Base-by-base conservation (phyloP, 352 stramenopile species). In the Pythium myriotylum region DNA sequence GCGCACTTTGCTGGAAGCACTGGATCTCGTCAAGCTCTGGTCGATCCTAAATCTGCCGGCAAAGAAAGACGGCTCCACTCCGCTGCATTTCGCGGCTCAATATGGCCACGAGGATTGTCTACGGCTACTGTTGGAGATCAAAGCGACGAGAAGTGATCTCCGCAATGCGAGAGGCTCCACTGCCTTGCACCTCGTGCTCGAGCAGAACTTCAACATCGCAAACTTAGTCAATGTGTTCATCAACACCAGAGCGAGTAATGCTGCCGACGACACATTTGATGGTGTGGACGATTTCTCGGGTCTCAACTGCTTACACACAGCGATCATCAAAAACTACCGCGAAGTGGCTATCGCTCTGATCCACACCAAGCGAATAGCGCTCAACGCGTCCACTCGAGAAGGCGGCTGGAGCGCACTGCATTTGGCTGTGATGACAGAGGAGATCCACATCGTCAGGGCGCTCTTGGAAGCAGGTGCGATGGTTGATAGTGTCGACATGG, bases 191-290 rank as follows among this genome's bases (percentile, higher is more conserved):
- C 62, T 91, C 10, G 73, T 74, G n/a, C 65, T 91, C 0, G 59
- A 76, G 29, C 79, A 84, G 43, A 77, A 73, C 4, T 92, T 92
- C 43, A 73, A 88, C 51, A 81, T 92, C 29, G 76, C 87, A 0
- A 68, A 68, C 19, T 73, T 92, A 5, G 54, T 88, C 2, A 39
- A 74, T 0, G 56, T 65, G 8, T 88, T 92, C 48, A 49, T 84
- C 20, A 27, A 60, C 2, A 46, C 67, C 10, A 14, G 52, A 3
- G 29, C 4, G 14, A 39, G n/a, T 9, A 40, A 40, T 47, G 42
- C 20, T 0, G 17, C 42, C 27, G 53, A 68, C n/a, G 58, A 72
- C 2, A 73, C 69, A 1, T 85, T 89, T 35, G 76, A 79, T 27
- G 71, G 41, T 32, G 22, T 80, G 0, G 79, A 92, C 23, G 71